These are phyloP conservation scores for Trypanosoma grayi DNA, from an alignment of 208 protist genomes.

Conservation along the genomic window DNA sequence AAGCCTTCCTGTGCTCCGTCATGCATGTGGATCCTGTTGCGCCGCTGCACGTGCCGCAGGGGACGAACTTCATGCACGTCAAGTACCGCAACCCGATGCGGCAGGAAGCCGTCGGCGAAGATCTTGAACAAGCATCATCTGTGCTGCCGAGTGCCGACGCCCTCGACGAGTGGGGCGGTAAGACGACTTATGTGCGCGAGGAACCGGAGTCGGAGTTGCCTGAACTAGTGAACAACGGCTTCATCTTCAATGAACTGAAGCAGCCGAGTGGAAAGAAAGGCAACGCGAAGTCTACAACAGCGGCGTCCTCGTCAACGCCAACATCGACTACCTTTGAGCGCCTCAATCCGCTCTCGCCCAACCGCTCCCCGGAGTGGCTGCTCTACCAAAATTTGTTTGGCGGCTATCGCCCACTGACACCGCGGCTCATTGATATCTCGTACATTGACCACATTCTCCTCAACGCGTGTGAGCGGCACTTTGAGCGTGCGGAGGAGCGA, in stretches of 20 bases:
- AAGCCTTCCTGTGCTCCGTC: conserved; percentile 76
- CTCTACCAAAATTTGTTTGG: conserved; percentile 79
- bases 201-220: conserved; percentile 23
- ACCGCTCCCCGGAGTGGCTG: conserved; percentile 82
- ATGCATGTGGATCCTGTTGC: conserved; percentile 67
- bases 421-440: conserved; percentile 78
- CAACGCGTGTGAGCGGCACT: conserved; percentile 73
- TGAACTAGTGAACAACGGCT: conserved; percentile 31
- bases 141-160: not conserved
- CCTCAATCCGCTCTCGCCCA: conserved; percentile 81
- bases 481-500: conserved; percentile 69
- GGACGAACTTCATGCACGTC: conserved; percentile 75
- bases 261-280: conserved; percentile 28
- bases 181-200: conserved; percentile 29
- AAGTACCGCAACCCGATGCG: conserved; percentile 64
- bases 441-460: conserved; percentile 85
- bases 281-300: conserved; percentile 26
- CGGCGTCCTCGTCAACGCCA: conserved; percentile 69
- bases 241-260: conserved; percentile 63
- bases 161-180: conserved; percentile 48
- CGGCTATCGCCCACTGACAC: conserved; percentile 68
- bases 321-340: conserved; percentile 67
- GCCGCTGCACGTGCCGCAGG: conserved; percentile 64
- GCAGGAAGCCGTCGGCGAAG: conserved; percentile 4
- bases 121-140: not conserved